Conservation (phyloP, 768 basidiomycete genomes). For the Neoboletus brunneissimus region DNA sequence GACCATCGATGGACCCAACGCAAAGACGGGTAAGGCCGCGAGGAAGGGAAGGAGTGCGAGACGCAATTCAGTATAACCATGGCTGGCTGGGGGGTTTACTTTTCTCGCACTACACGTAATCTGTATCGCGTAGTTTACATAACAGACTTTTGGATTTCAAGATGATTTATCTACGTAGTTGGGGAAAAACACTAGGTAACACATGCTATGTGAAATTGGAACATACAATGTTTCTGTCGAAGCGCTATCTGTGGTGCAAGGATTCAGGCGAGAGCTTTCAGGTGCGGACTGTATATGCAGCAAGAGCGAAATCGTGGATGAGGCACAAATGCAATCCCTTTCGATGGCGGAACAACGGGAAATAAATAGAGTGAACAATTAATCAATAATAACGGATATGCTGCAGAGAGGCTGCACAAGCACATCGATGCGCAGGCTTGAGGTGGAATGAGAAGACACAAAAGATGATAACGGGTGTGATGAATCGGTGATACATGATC, state of each 20-base stretch:
- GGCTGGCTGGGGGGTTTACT: background rate
- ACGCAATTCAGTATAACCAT: conserved; percentile 60
- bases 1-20: conserved; percentile 56
- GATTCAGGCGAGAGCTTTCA: conserved; percentile 10
- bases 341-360: conserved; percentile 4
- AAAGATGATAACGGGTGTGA: conserved; percentile 7
- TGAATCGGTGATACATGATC: conserved; percentile 24
- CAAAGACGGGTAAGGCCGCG: conserved; percentile 38
- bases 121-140: background rate
- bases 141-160: conserved; percentile 8
- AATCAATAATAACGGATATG: conserved; percentile 38
- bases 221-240: conserved; percentile 23
- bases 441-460: conserved; percentile 9
- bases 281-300: conserved; percentile 17
- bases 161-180: conserved; percentile 19
- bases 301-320: conserved; percentile 9
- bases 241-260: conserved; percentile 13
- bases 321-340: conserved; percentile 8
- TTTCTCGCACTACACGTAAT: background rate
- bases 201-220: conserved; percentile 14
- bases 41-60: conserved; percentile 76
- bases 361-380: conserved; percentile 31
- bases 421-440: conserved; percentile 7
- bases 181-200: conserved; percentile 9
- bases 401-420: conserved; percentile 17